Conservation (phyloP, 2,329 filamentous ascomycete genomes). For the Xenoacremonium recifei region DNA sequence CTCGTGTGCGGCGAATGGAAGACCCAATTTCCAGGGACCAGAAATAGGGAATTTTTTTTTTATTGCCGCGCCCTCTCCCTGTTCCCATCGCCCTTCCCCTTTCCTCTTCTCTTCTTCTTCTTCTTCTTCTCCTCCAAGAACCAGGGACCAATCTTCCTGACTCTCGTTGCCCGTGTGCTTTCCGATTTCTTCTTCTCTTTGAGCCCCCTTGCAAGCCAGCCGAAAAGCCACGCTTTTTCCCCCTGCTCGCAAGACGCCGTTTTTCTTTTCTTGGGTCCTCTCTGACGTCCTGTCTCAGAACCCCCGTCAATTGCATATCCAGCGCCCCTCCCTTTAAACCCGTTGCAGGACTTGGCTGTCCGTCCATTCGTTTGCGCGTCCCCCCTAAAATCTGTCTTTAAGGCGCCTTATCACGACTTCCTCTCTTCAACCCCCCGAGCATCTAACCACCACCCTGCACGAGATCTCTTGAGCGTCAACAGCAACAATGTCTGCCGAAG, state of each 20-base stretch:
- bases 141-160: conserved; percentile 7
- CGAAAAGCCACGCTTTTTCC: conserved; percentile 14
- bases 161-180: conserved; percentile 3
- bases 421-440: conserved; percentile 15
- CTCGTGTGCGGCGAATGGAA: conserved; percentile 17
- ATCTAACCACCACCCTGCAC: conserved; percentile 31
- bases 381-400: conserved; percentile 32
- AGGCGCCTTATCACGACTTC: conserved; percentile 24
- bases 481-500: conserved; percentile 59
- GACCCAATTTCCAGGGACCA: conserved; percentile 29
- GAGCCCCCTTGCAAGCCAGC: conserved; percentile 20
- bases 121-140: conserved; percentile 20
- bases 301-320: conserved; percentile 38
- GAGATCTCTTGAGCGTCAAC: no score
- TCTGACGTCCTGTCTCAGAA: conserved; percentile 20
- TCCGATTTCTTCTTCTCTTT: conserved; percentile 11
- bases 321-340: conserved; percentile 27
- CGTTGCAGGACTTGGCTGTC: conserved; percentile 33
- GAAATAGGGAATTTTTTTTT: conserved; percentile 27
- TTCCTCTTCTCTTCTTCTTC: conserved; percentile 1
- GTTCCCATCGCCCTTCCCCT: conserved; percentile 1
- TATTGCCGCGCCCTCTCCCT: conserved; percentile 31
- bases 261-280: conserved; percentile 30
- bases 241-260: conserved; percentile 18
- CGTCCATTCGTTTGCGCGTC: conserved; percentile 40